Evolutionary conservation across 768 basidiomycete genomes (phyloP).

Genomic region (Daedaleopsis sinensis): DNA sequence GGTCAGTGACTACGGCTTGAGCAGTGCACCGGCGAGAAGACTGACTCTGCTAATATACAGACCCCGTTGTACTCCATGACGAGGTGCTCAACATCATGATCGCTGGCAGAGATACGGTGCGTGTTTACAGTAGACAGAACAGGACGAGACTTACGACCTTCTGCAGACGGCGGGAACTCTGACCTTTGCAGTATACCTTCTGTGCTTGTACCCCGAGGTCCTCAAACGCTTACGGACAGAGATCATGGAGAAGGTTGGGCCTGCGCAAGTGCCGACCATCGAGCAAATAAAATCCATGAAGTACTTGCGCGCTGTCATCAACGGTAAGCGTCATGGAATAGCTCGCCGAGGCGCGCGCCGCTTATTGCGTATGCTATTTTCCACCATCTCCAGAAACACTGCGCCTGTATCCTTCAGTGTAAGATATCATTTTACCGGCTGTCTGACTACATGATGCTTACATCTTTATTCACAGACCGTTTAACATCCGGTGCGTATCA

Average conservation of each 20-base stretch:
- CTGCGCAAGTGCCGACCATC: constrained; percentile 27
- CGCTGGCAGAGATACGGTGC: constrained; percentile 30
- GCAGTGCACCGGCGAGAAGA: neutral
- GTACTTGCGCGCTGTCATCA: constrained; percentile 32
- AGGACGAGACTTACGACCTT: neutral
- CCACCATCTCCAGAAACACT: constrained; percentile 32
- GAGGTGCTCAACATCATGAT: constrained; percentile 35
- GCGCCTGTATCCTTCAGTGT: constrained; percentile 37
- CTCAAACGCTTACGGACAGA: constrained; percentile 32
- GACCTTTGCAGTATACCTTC: constrained; percentile 34
- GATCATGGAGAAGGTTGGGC: constrained; percentile 31
- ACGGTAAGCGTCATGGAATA: constrained; percentile 15
- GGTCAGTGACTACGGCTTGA: too few species aligned
- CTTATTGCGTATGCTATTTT: neutral
- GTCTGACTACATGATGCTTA: neutral
- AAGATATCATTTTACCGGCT: neutral
- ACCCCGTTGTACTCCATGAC: constrained; percentile 24
- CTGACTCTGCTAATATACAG: neutral
- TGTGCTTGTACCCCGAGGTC: constrained; percentile 34
- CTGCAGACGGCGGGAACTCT: constrained; percentile 26
- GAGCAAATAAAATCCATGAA: constrained; percentile 37
- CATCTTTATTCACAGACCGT: constrained; percentile 35
- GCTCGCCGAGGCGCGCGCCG: too few species aligned
- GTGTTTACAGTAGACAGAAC: neutral
- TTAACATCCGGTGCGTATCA: constrained; percentile 40